A percentile compares a stretch with the other conserved stretches of the same genome.
Evolutionary conservation across 2,329 filamentous ascomycete species (phyloP).

Genomic region (Fusarium sp.): DNA sequence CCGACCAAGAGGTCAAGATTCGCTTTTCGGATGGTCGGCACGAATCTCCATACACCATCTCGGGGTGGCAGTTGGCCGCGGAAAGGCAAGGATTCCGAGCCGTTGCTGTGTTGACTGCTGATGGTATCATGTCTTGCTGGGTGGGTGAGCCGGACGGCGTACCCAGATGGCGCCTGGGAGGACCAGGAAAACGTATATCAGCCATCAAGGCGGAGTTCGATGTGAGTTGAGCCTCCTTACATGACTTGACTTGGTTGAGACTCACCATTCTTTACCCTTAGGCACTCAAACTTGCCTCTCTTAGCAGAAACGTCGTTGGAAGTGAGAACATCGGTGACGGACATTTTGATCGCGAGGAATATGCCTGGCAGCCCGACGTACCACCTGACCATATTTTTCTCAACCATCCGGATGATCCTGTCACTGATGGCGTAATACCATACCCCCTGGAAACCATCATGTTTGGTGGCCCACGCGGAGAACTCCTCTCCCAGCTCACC

Average conservation of each 20-base stretch:
- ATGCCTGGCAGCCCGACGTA: background rate
- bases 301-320: background rate
- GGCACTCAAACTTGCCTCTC: background rate
- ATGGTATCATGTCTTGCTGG: conserved; percentile 11
- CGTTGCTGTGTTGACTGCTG: background rate
- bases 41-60: conserved; percentile 1
- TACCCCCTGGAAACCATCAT: background rate
- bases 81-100: conserved; percentile 10
- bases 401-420: background rate
- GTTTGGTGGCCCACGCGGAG: background rate
- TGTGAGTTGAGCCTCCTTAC: background rate
- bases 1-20: background rate
- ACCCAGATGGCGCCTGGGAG: conserved; percentile 10
- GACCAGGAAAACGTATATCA: background rate
- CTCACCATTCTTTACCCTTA: background rate
- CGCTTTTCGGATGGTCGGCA: background rate
- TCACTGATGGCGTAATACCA: background rate
- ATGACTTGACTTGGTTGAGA: background rate
- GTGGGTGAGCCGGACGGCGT: background rate
- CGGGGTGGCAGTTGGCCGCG: conserved; percentile 14
- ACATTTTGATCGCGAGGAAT: background rate
- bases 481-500: background rate
- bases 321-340: background rate
- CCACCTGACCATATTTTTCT: background rate
- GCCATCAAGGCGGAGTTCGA: conserved; percentile 17